phyloP scores from a whole-genome alignment of 2,329 filamentous ascomycete genomes.

The Lasiodiplodia hormozganensis region DNA sequence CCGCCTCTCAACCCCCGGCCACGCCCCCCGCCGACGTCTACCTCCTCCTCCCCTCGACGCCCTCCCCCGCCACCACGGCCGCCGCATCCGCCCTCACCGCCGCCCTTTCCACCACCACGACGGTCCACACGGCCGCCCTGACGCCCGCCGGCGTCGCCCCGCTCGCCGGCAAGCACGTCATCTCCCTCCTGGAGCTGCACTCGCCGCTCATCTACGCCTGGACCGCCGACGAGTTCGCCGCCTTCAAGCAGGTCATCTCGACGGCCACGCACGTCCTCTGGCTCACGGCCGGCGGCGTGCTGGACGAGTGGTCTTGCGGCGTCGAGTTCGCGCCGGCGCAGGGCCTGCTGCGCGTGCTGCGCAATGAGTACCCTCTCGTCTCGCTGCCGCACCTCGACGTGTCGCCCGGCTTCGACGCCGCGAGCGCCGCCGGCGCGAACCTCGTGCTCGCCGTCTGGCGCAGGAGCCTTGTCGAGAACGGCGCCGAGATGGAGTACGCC shows the following conservation, averaged over 20 bases:
- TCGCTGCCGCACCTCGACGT: neutral
- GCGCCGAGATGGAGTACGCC: conserved; percentile 3
- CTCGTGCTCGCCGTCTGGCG: too few species aligned
- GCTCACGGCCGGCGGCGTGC: neutral
- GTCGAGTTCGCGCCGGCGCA: neutral
- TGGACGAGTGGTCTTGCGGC: too few species aligned
- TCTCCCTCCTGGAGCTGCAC: neutral
- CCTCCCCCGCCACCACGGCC: too few species aligned
- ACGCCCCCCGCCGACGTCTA: too few species aligned
- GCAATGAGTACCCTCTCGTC: neutral
- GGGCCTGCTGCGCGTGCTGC: neutral
- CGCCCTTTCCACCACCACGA: neutral
- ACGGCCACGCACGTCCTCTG: neutral
- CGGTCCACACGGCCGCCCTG: neutral
- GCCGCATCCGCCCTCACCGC: too few species aligned
- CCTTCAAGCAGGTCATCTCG: neutral
- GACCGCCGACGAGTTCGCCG: neutral
- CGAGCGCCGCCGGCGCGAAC: too few species aligned
- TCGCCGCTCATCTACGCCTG: neutral
- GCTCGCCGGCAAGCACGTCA: neutral
- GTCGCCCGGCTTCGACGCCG: neutral
- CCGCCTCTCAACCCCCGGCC: too few species aligned
- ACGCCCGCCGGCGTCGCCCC: neutral
- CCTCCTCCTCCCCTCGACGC: too few species aligned
- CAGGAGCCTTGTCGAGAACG: neutral